Evolutionary conservation across 2,329 filamentous ascomycete genomes (phyloP), one percentile per base, ranked within the genome.

Genomic region (Talaromyces sp.): DNA sequence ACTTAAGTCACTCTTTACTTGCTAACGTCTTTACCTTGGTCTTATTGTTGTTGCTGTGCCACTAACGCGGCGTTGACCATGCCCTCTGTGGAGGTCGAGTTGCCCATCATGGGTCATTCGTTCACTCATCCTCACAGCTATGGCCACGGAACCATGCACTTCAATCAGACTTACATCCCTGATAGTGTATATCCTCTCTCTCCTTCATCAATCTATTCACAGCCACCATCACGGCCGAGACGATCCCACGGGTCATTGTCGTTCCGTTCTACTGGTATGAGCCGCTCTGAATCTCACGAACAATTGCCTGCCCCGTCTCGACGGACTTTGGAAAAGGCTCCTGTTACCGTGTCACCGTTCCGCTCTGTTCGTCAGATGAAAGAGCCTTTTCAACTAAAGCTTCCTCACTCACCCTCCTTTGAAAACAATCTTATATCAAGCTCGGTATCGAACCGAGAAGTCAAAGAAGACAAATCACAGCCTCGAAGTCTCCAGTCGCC

Each of bases 301-400:
- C 71, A 73, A 62, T 70, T 73, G n/a, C 65, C 67, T 22, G 66
- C 71, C 13, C 68, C 71, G 41, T 59, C 69, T 24, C 69, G 72
- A 64, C 70, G 74, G 31, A 67, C 71, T 27, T 65, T 67, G 41
- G 74, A 75, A 16, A 72, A 75, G 6, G 68, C 63, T 0, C 64
- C 70, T 10, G 65, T 70, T 54, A 73, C 67, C 22, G 70, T 77
- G 43, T 78, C 76, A 11, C 76, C 76, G 0, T 78, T 78, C 62
- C 76, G 76, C 16, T 78, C 76, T 1, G 76, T 78, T 10, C 73
- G 74, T 19, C 74, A 68, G 65, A 78, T 78, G 76, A 78, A 78
- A 54, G 72, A 78, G 59, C 76, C 76, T 14, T 78, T 78, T 41
- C 76, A 75, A 45, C 66, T 78, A 16, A 74, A 73, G 63, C 69